Conservation (phyloP, 306 rosid genomes). For the Cicer cuneatum region DNA sequence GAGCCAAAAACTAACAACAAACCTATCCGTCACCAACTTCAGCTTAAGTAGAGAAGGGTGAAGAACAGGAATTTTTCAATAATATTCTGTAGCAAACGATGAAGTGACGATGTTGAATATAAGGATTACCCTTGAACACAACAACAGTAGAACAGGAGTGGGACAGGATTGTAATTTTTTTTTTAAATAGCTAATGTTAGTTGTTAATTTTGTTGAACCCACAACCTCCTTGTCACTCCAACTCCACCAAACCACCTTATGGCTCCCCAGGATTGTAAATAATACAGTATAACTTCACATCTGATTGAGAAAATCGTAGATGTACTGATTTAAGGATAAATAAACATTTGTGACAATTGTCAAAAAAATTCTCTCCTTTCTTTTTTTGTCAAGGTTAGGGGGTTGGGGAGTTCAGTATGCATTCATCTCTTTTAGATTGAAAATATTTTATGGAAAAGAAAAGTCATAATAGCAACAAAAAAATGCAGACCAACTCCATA, state of each 20-base stretch:
- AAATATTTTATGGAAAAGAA: conserved; percentile 20
- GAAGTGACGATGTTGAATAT: conserved; percentile 27
- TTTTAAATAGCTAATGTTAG: no score
- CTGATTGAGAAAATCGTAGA: conserved; percentile 15
- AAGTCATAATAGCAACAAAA: conserved; percentile 1
- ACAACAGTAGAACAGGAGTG: background rate
- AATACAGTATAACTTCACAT: background rate
- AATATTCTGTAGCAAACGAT: conserved; percentile 10
- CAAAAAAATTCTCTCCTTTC: background rate
- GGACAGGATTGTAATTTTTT: conserved; percentile 7
- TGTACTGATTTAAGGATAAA: conserved; percentile 2
- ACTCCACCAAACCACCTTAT: no score
- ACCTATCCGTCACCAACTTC: conserved; percentile 28
- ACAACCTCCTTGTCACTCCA: no score
- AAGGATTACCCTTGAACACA: conserved; percentile 30
- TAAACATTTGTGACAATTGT: conserved; percentile 1
- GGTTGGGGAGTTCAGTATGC: background rate
- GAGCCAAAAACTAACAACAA: conserved; percentile 39
- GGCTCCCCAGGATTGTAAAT: background rate
- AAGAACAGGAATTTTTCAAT: conserved; percentile 7
- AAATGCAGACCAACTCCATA: background rate
- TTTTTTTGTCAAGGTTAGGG: background rate
- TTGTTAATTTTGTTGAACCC: no score
- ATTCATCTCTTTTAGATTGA: background rate
- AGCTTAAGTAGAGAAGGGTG: conserved; percentile 27